phyloP scores from a whole-genome alignment of 2,329 filamentous ascomycete species.

The Colletotrichum destructivum region DNA sequence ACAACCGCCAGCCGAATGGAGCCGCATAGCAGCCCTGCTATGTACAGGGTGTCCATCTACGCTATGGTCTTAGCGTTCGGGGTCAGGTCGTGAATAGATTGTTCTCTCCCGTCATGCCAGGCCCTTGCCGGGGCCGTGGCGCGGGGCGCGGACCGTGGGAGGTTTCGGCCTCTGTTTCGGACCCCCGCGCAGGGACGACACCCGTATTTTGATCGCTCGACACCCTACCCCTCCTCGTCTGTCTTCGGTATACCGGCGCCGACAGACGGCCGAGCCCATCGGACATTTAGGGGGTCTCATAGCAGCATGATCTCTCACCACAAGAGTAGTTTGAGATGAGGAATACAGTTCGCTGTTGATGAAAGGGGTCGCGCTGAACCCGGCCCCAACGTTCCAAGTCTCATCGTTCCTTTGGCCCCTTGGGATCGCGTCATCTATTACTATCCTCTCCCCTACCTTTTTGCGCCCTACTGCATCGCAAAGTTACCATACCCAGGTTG shows the following conservation, averaged over 20 bases:
- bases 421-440: conserved; percentile 40
- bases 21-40: not conserved
- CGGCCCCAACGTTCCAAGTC: not conserved
- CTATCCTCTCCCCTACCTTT: conserved; percentile 4
- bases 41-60: not conserved
- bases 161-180: not conserved
- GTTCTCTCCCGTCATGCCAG: not conserved
- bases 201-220: conserved; percentile 6
- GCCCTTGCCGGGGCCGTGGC: too few relatives aligned
- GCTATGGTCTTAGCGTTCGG: conserved; percentile 7
- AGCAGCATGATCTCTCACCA: conserved; percentile 9
- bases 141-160: not conserved
- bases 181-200: not conserved
- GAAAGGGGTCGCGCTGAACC: conserved; percentile 7
- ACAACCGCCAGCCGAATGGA: not conserved
- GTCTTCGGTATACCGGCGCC: not conserved
- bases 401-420: not conserved
- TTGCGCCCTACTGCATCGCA: not conserved
- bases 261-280: not conserved
- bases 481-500: too few relatives aligned
- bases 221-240: not conserved
- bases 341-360: conserved; percentile 20
- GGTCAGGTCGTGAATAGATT: conserved; percentile 23
- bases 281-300: not conserved
- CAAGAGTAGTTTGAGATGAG: not conserved